phyloP scores from a whole-genome alignment of 1,139 yeast genomes.

The Pichia sp. region DNA sequence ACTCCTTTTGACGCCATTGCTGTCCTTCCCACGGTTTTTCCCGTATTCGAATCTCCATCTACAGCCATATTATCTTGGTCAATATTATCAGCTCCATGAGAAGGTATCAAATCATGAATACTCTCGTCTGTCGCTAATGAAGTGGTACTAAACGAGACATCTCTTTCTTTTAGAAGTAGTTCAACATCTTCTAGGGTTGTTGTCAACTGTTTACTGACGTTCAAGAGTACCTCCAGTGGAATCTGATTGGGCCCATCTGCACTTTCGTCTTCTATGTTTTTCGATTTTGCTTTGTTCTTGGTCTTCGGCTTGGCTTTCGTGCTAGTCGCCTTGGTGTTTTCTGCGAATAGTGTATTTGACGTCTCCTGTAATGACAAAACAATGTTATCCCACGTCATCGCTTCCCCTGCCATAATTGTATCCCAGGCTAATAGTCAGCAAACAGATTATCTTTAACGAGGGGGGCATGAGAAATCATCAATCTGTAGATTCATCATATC shows the following conservation, averaged over 20 bases:
- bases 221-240: neutral
- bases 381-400: slow-evolving; percentile 2
- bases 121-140: neutral
- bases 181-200: slow-evolving; percentile 1
- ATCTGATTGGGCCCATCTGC: neutral
- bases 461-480: no score
- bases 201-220: neutral
- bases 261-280: neutral
- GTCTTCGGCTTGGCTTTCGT: neutral
- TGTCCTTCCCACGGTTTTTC: neutral
- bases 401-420: neutral
- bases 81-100: neutral
- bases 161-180: neutral
- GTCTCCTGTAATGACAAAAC: neutral
- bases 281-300: neutral
- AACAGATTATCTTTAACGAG: no score
- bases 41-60: neutral
- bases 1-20: neutral
- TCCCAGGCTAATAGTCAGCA: no score
- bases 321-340: neutral
- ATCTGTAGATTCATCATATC: no score
- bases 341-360: neutral
- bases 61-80: neutral
- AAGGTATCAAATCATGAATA: slow-evolving; percentile 1
- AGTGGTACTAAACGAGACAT: neutral